phyloP scores from a whole-genome alignment of 2,329 filamentous ascomycete genomes.

The Fusarium solani-melongenae region DNA sequence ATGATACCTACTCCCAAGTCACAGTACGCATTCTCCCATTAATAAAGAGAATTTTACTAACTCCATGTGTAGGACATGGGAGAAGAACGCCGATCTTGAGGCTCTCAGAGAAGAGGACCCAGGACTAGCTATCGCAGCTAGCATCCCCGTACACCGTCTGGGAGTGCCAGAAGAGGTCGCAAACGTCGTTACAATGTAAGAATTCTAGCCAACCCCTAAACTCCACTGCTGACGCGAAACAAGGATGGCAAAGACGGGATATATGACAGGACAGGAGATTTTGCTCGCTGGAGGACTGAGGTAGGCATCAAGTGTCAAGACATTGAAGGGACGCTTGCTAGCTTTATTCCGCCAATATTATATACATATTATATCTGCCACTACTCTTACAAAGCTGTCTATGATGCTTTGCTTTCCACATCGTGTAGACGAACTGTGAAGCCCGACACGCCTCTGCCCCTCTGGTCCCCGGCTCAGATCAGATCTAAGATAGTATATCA shows the following conservation, averaged over 20 bases:
- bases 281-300: slow-evolving; percentile 22
- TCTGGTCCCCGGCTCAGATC: not conserved
- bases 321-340: not conserved
- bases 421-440: not conserved
- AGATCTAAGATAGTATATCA: not conserved
- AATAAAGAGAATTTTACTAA: not conserved
- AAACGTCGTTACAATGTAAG: slow-evolving; percentile 49
- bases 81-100: slow-evolving; percentile 45
- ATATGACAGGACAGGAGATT: slow-evolving; percentile 28
- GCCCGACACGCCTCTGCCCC: not conserved
- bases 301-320: not conserved
- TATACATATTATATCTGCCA: not conserved
- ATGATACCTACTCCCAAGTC: slow-evolving; percentile 49
- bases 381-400: not conserved
- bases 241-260: slow-evolving; percentile 32
- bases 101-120: slow-evolving; percentile 45
- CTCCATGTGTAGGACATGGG: slow-evolving; percentile 43
- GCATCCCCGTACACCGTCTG: slow-evolving; percentile 49
- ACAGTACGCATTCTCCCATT: slow-evolving; percentile 27
- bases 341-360: not conserved
- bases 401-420: not conserved
- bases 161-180: slow-evolving; percentile 50
- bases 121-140: slow-evolving; percentile 48
- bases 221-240: not conserved
- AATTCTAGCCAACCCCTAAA: slow-evolving; percentile 3